Evolutionary conservation across 1,139 yeast species (phyloP).

Genomic region (Neolecta irregularis): DNA sequence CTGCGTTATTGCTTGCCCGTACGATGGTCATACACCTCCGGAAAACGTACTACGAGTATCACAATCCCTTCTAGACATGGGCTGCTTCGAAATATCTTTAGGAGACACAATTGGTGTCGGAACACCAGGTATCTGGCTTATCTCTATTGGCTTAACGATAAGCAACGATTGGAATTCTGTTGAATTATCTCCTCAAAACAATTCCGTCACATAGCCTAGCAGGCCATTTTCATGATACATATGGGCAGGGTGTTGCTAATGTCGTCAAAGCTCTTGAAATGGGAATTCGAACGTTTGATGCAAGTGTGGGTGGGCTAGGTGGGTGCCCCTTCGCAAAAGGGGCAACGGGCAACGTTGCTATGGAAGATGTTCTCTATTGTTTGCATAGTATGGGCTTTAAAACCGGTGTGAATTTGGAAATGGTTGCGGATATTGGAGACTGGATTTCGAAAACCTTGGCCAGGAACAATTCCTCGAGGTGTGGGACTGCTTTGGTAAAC

Average conservation of each 20-base stretch:
- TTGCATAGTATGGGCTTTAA: constrained; percentile 24
- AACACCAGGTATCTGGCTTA: constrained; percentile 22
- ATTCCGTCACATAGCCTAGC: constrained; percentile 22
- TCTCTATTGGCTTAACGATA: too few relatives aligned
- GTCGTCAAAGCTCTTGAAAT: constrained; percentile 23
- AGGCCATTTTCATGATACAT: constrained; percentile 27
- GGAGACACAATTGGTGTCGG: constrained; percentile 28
- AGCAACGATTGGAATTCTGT: too few relatives aligned
- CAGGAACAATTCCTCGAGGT: constrained; percentile 22
- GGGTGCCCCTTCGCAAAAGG: constrained; percentile 29
- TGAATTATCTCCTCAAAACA: constrained; percentile 18
- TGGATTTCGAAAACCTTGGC: constrained; percentile 22
- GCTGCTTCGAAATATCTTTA: constrained; percentile 26
- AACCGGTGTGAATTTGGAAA: constrained; percentile 23
- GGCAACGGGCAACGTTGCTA: constrained; percentile 26
- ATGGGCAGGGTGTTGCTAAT: constrained; percentile 27
- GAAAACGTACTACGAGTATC: constrained; percentile 21
- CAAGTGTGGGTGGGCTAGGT: constrained; percentile 25
- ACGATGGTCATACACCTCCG: constrained; percentile 26
- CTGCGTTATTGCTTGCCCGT: constrained; percentile 26
- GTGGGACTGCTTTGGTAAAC: constrained; percentile 21
- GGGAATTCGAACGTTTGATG: constrained; percentile 24
- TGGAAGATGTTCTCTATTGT: constrained; percentile 26
- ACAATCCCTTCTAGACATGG: constrained; percentile 21
- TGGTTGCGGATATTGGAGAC: constrained; percentile 21